Conservation (phyloP, 148 eudicot genomes). For the Fallopia convolvulus region DNA sequence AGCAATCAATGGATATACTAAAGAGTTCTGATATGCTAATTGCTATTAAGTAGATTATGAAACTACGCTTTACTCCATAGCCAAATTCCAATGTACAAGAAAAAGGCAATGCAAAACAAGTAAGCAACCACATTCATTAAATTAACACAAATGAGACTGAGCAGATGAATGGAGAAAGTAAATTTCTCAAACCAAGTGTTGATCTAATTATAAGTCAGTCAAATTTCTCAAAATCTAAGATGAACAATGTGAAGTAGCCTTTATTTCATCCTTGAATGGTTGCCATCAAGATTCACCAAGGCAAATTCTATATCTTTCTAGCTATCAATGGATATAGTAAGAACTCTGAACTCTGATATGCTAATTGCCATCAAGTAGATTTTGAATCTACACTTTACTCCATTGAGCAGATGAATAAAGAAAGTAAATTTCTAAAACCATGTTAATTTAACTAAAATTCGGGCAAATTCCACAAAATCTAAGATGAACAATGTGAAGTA, state of each 20-base stretch:
- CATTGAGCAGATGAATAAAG: no score
- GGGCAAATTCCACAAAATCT: no score
- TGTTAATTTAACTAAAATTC: no score
- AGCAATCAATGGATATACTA: background rate
- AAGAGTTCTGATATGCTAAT: constrained; percentile 3
- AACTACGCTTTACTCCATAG: background rate
- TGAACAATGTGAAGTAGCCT: background rate
- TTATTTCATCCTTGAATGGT: no score
- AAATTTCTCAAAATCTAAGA: background rate
- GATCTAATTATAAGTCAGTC: background rate
- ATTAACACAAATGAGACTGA: background rate
- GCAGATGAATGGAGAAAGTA: background rate
- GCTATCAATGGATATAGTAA: background rate
- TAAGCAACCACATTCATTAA: background rate
- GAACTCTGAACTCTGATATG: background rate
- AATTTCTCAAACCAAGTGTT: background rate
- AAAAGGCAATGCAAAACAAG: background rate
- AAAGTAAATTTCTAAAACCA: no score
- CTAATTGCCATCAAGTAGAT: background rate
- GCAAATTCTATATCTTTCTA: background rate
- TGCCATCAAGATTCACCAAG: no score
- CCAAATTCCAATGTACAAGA: no score
- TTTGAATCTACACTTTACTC: background rate
- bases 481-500: no score
- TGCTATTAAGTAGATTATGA: background rate